phyloP scores from a whole-genome alignment of 2,329 filamentous ascomycete genomes.

The Talaromyces sp. region DNA sequence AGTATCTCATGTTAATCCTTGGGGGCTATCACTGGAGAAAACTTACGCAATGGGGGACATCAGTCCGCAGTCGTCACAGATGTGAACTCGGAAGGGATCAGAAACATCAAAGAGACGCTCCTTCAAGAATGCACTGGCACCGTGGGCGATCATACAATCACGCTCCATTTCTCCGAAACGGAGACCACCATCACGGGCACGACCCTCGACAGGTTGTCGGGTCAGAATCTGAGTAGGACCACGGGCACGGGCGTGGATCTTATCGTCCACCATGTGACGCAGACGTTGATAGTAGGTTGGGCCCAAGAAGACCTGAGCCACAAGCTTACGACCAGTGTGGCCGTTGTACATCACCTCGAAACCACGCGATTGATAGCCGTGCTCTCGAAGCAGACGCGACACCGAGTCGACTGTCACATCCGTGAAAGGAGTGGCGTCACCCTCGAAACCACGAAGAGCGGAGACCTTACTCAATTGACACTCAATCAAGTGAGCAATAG shows the following conservation, averaged over 20 bases:
- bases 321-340: slow-evolving; percentile 90
- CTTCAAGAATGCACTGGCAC: slow-evolving; percentile 94
- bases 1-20: slow-evolving; percentile 9
- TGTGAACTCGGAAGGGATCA: slow-evolving; percentile 95
- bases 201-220: slow-evolving; percentile 94
- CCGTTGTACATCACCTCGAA: slow-evolving; percentile 99
- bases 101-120: slow-evolving; percentile 96
- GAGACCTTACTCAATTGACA: slow-evolving; percentile 96
- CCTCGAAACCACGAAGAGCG: slow-evolving; percentile 89
- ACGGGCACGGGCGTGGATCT: slow-evolving; percentile 98
- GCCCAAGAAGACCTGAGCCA: slow-evolving; percentile 93
- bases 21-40: slow-evolving; percentile 3
- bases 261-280: slow-evolving; percentile 99
- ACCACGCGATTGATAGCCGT: slow-evolving; percentile 94
- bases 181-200: slow-evolving; percentile 94
- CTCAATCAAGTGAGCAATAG: slow-evolving; percentile 99
- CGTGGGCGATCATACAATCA: slow-evolving; percentile 99
- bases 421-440: slow-evolving; percentile 96
- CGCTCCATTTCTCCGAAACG: slow-evolving; percentile 99
- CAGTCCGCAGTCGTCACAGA: slow-evolving; percentile 97
- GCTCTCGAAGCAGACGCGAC: slow-evolving; percentile 79
- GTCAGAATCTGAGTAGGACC: slow-evolving; percentile 97
- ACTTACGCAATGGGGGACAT: slow-evolving; percentile 99
- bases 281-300: slow-evolving; percentile 99
- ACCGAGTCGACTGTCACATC: slow-evolving; percentile 96